Conservation (phyloP, 495 filamentous ascomycete species). For the Chaetomium fimeti region DNA sequence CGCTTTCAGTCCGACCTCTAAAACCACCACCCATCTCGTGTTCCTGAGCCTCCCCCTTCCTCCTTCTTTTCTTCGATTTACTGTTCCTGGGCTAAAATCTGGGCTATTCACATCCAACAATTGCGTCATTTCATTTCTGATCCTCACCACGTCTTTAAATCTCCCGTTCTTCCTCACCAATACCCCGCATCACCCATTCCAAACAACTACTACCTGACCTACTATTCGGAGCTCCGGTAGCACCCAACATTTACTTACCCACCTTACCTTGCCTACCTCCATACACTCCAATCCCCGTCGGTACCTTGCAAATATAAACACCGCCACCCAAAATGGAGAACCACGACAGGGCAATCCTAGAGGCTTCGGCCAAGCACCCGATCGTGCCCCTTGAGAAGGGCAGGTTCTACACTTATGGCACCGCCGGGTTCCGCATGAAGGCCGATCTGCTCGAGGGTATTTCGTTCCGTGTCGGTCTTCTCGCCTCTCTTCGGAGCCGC, state of each 20-base stretch:
- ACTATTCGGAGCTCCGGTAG: too few relatives aligned
- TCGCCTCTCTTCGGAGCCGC: slow-evolving; percentile 86
- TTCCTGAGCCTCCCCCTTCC: not conserved
- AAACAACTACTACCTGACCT: too few relatives aligned
- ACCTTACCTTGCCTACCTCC: too few relatives aligned
- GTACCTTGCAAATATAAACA: not conserved
- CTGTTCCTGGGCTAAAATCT: not conserved
- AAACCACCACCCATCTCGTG: not conserved
- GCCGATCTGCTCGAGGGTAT: slow-evolving; percentile 78
- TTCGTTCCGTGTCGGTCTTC: slow-evolving; percentile 83
- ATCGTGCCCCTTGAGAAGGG: slow-evolving; percentile 61
- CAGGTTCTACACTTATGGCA: slow-evolving; percentile 84
- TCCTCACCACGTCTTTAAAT: not conserved
- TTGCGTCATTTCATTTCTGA: slow-evolving; percentile 1
- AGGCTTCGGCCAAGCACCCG: slow-evolving; percentile 64
- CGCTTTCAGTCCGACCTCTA: not conserved
- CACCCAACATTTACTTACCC: not conserved
- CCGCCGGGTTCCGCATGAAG: slow-evolving; percentile 71
- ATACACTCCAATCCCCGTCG: too few relatives aligned
- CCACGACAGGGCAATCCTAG: slow-evolving; percentile 48
- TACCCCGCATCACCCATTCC: slow-evolving; percentile 14
- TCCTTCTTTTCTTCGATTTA: not conserved
- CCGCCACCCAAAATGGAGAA: slow-evolving; percentile 17
- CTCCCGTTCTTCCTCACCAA: not conserved
- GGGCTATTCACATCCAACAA: not conserved